Conservation (phyloP, 495 filamentous ascomycete species). For the Xylaria flabelliformis region DNA sequence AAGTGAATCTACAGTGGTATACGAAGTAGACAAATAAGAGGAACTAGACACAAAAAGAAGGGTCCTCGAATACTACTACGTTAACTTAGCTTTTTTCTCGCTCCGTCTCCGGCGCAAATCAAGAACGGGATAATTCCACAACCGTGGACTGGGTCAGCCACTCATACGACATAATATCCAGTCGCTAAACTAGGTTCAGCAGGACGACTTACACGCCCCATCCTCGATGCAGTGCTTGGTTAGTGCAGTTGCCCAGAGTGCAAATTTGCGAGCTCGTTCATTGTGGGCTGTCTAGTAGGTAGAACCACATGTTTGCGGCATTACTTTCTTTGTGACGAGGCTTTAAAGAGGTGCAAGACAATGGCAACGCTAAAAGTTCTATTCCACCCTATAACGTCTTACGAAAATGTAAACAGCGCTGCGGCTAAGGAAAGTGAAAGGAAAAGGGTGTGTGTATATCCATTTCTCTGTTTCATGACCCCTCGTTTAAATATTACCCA, state of each 20-base stretch:
- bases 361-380: neutral
- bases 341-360: neutral
- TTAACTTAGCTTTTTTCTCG: neutral
- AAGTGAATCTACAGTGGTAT: neutral
- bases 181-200: conserved; percentile 10
- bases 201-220: neutral
- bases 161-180: neutral
- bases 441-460: neutral
- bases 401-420: conserved; percentile 2
- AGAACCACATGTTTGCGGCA: conserved; percentile 7
- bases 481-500: neutral
- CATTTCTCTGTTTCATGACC: too few relatives aligned
- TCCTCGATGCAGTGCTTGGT: neutral
- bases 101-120: conserved; percentile 11
- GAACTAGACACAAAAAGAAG: conserved; percentile 13
- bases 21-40: neutral
- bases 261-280: conserved; percentile 7
- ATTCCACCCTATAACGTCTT: neutral
- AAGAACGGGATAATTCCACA: neutral
- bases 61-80: neutral
- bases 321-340: neutral
- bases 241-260: conserved; percentile 13
- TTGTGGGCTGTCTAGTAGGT: conserved; percentile 2
- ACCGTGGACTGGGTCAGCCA: conserved; percentile 9
- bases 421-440: neutral